Conservation (phyloP, 805 yeast species). For the Suhomyces xylopsoci region DNA sequence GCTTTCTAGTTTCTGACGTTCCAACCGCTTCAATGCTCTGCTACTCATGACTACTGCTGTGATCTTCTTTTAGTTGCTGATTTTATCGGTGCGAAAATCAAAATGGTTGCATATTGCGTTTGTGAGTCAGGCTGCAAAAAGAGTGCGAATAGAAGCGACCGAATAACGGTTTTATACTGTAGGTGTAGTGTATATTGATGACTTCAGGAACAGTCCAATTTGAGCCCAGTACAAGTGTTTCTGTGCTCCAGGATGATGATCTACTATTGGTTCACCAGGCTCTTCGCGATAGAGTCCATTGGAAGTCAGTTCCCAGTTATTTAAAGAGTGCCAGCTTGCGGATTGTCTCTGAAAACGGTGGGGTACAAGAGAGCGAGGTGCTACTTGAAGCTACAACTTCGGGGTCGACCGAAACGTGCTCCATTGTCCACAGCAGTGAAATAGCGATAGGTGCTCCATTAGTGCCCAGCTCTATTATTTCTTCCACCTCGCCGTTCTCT, state of each 20-base stretch:
- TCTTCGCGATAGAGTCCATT: not conserved
- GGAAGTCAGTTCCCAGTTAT: not conserved
- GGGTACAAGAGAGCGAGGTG: not conserved
- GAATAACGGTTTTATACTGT: not conserved
- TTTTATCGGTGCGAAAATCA: not conserved
- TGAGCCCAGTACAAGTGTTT: not conserved
- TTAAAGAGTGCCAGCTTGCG: not conserved
- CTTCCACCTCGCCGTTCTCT: constrained; percentile 5
- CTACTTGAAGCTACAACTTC: not conserved
- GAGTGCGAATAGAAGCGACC: not conserved
- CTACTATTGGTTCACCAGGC: not conserved
- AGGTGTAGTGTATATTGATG: not conserved
- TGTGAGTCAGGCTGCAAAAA: constrained; percentile 7
- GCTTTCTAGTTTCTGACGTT: constrained; percentile 18
- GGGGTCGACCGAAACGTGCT: not conserved
- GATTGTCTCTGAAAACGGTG: not conserved
- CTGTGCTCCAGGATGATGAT: not conserved
- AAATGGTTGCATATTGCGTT: constrained; percentile 1
- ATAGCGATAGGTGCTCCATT: not conserved
- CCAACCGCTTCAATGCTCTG: constrained; percentile 23
- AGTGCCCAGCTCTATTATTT: not conserved
- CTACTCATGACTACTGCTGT: constrained; percentile 19
- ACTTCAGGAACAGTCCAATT: not conserved
- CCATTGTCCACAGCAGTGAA: not conserved
- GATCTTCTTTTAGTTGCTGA: not conserved